A percentile compares a stretch with the other conserved stretches of the same genome.
These are phyloP conservation scores for Amanita polypyramis DNA, from an alignment of 768 basidiomycete genomes.

Conservation along the genomic window DNA sequence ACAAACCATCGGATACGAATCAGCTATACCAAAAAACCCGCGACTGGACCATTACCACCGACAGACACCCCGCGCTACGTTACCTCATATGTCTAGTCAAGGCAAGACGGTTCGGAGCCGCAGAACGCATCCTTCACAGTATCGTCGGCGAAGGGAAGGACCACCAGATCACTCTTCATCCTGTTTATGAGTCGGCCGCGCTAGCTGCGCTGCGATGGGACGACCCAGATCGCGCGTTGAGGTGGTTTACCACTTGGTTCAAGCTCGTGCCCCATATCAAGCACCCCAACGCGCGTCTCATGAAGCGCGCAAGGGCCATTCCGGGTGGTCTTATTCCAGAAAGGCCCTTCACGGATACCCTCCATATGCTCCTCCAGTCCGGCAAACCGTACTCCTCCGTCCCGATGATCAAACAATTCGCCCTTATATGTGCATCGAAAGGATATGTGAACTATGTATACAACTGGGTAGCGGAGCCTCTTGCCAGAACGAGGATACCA, in stretches of 20 bases:
- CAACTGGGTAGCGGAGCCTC: conserved; percentile 9
- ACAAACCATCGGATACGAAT: too few relatives aligned
- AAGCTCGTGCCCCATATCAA: conserved; percentile 12
- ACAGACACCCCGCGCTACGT: background rate
- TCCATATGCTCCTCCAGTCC: conserved; percentile 10
- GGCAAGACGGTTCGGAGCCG: background rate
- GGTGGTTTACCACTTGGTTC: conserved; percentile 12
- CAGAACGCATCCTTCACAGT: background rate
- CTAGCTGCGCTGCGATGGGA: conserved; percentile 11
- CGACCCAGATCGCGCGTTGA: background rate
- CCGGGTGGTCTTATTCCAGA: background rate
- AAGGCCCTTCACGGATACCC: conserved; percentile 6
- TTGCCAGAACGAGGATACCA: background rate
- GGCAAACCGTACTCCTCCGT: conserved; percentile 11
- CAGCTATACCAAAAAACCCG: background rate
- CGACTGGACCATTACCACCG: background rate
- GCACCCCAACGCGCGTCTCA: background rate
- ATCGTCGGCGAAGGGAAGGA: background rate
- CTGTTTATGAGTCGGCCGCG: conserved; percentile 13
- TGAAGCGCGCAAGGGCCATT: background rate
- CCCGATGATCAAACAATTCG: conserved; percentile 12
- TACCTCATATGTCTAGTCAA: background rate
- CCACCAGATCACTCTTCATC: conserved; percentile 4
- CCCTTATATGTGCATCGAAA: conserved; percentile 13
- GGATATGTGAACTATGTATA: conserved; percentile 14